Evolutionary conservation across 2,329 filamentous ascomycete genomes (phyloP).

Genomic region (Metarhizium anisopliae): DNA sequence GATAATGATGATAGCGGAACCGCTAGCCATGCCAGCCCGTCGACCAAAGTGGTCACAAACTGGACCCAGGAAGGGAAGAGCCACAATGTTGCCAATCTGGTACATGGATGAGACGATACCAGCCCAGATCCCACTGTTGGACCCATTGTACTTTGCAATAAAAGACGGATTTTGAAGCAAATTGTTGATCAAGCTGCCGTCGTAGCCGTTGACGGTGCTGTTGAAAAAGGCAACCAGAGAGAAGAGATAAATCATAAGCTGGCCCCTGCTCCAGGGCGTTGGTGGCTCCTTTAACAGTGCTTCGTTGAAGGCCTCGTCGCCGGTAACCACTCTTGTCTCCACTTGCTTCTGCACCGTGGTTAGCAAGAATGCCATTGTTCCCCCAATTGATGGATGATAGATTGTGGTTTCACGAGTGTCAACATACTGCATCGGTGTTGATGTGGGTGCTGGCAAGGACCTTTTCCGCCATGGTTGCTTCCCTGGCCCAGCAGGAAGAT

Average conservation of each 20-base stretch:
- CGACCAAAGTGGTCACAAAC: conserved; percentile 39
- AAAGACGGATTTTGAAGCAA: conserved; percentile 33
- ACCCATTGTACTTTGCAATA: conserved; percentile 27
- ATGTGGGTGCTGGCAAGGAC: neutral
- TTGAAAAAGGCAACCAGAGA: conserved; percentile 25
- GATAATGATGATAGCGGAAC: conserved; percentile 32
- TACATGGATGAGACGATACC: conserved; percentile 44
- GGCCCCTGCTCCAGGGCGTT: conserved; percentile 26
- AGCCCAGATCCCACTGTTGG: conserved; percentile 36
- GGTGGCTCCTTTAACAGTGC: conserved; percentile 45
- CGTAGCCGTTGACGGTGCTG: conserved; percentile 28
- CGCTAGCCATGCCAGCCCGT: conserved; percentile 36
- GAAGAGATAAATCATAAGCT: conserved; percentile 32
- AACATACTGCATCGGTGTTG: neutral
- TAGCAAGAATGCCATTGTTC: neutral
- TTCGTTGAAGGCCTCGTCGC: conserved; percentile 32
- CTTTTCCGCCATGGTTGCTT: neutral
- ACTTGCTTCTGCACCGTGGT: neutral
- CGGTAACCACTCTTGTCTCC: conserved; percentile 9
- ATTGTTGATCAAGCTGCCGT: conserved; percentile 41
- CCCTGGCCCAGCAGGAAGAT: no score
- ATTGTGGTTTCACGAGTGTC: no score
- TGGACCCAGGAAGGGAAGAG: conserved; percentile 39
- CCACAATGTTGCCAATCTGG: conserved; percentile 38
- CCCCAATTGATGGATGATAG: neutral